These are phyloP conservation scores for Botrytis fragariae DNA, from an alignment of 2,329 filamentous ascomycete species.

Conservation along the genomic window DNA sequence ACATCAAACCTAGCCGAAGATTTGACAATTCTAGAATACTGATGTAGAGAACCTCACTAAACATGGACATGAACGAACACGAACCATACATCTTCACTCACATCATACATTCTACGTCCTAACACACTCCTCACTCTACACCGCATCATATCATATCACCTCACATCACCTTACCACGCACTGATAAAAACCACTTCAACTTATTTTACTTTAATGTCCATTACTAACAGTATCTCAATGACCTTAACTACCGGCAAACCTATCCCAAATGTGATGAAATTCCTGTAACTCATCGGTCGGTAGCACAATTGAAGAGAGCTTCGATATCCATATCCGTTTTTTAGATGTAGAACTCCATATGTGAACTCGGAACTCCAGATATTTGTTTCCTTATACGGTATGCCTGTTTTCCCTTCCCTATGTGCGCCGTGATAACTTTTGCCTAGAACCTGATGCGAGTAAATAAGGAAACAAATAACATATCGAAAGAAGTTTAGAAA, in stretches of 20 bases:
- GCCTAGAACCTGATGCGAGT: no score
- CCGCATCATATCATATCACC: not conserved
- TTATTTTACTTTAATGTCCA: not conserved
- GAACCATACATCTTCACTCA: not conserved
- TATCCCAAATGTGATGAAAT: not conserved
- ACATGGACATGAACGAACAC: not conserved
- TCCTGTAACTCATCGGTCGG: not conserved
- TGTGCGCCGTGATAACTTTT: not conserved
- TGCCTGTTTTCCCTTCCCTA: not conserved
- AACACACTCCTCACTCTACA: not conserved
- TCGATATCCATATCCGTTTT: not conserved
- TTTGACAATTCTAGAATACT: not conserved
- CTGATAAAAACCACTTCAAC: not conserved
- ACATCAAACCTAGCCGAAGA: not conserved
- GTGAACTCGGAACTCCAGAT: not conserved
- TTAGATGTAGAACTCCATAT: not conserved
- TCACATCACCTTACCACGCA: not conserved
- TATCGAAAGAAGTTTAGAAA: accelerated
- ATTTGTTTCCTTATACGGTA: not conserved
- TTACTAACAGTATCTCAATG: not conserved
- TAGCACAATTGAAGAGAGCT: not conserved
- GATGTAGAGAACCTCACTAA: not conserved
- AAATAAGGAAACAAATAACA: not conserved
- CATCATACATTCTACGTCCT: not conserved
- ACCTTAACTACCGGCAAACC: not conserved